Evolutionary conservation across 306 rosid species (phyloP), one percentile per base, ranked within the genome.

Genomic region (Phaseolus lunatus): DNA sequence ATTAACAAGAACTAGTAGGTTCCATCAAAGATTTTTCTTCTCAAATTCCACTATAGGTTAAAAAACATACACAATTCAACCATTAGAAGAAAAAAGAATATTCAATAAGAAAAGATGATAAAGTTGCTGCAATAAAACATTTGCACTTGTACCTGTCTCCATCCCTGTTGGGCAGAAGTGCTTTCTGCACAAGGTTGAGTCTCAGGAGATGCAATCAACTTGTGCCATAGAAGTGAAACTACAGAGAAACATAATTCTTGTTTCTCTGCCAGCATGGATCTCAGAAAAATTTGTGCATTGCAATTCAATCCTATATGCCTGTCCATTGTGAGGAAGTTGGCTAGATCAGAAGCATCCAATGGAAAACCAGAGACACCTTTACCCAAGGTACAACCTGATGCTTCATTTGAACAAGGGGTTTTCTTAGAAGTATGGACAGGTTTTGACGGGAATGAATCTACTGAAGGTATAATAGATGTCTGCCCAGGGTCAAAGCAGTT

Each of bases 161-260:
- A 94, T 41, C 98, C 98, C 87, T 94, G 98, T 71, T 94, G 98
- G 39, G 97, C 98, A 67, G 98, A 94, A 79, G 98, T 94, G 87
- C 98, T 90, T 81, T 94, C 98, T 41, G 91, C 92, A 70, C 86
- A 83, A 54, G 92, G 98, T 78, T 92, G 96, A 62, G 92, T 94
- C 83, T 94, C 98, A 45, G 98, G 98, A 77, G 96, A 88, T 22
- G 96, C 87, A 84, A 94, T 90, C 84, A 94, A 81, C 85, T 94
- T 94, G 88, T 92, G 94, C 98, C 98, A 94, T 61, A 94, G 87
- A 72, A 94, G 83, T 53, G 98, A 92, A 81, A 94, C 96, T 75
- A 94, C 98, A 41, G 98, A 92, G 75, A 94, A 94, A 84, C 97
- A 94, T 37, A 94, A 82, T 64, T 90, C 97, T 73, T 90, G 97